Evolutionary conservation across 1,139 yeast species (phyloP).

Genomic region (Debaryomyces sp.): DNA sequence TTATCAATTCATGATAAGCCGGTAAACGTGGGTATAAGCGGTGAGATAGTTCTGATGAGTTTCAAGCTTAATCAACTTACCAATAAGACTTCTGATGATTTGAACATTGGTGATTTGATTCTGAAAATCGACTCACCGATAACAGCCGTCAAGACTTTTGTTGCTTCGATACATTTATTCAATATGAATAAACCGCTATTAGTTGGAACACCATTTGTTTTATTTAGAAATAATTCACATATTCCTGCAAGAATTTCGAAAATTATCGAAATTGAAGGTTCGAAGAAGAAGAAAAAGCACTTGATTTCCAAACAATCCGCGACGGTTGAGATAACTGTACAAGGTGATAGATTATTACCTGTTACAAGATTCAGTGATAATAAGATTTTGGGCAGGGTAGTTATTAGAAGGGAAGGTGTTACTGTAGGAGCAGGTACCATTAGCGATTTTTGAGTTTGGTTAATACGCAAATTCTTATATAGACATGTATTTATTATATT

Average conservation of each 20-base stretch:
- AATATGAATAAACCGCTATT: conserved; percentile 74
- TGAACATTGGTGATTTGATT: conserved; percentile 70
- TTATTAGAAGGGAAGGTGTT: conserved; percentile 80
- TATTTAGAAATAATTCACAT: conserved; percentile 81
- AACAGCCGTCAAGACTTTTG: conserved; percentile 52
- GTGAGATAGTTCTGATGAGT: conserved; percentile 67
- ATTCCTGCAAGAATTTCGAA: conserved; percentile 71
- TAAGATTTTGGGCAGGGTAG: conserved; percentile 74
- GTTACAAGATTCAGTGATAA: conserved; percentile 61
- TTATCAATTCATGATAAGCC: conserved; percentile 28
- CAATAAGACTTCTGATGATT: conserved; percentile 53
- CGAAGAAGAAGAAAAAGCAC: conserved; percentile 61
- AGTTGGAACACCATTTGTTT: conserved; percentile 79
- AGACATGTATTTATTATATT: neutral
- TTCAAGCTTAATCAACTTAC: conserved; percentile 49
- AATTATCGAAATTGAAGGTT: conserved; percentile 49
- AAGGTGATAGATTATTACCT: conserved; percentile 59
- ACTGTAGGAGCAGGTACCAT: conserved; percentile 89
- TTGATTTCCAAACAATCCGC: conserved; percentile 76
- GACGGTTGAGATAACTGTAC: conserved; percentile 64
- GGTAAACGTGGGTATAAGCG: conserved; percentile 58
- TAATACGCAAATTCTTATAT: neutral
- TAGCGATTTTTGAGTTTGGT: conserved; percentile 16
- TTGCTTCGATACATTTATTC: conserved; percentile 64
- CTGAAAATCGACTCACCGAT: conserved; percentile 53